Percentiles rank a stretch among this genome's conserved stretches.
Conservation (phyloP, 169 alveolate genomes). For the Theileria annulata region DNA sequence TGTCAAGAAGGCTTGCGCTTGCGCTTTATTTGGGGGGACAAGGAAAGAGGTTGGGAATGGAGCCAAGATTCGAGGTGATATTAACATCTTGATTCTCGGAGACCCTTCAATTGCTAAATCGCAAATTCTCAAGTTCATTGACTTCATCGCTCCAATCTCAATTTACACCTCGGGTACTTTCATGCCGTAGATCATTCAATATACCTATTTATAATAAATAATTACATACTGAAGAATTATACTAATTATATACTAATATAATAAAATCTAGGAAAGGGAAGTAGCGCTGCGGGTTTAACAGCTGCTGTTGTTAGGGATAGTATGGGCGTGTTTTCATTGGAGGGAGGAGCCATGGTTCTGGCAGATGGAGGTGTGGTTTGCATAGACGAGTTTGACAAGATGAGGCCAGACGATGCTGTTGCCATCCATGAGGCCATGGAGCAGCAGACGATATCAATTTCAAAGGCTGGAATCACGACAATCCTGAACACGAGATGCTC, state of each 20-base stretch:
- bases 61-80: constrained; percentile 96
- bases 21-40: constrained; percentile 99
- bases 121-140: constrained; percentile 95
- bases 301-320: constrained; percentile 95
- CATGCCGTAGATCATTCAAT: too few relatives aligned
- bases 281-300: constrained; percentile 99
- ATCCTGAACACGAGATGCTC: constrained; percentile 94
- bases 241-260: background rate
- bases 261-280: constrained; percentile 92
- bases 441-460: constrained; percentile 97
- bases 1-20: constrained; percentile 97
- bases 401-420: constrained; percentile 98
- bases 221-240: background rate
- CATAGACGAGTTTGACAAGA: constrained; percentile 99
- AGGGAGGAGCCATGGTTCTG: constrained; percentile 99
- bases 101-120: constrained; percentile 99
- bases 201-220: background rate
- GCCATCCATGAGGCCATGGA: constrained; percentile 99
- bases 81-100: constrained; percentile 91
- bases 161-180: constrained; percentile 90
- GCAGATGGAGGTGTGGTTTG: constrained; percentile 99
- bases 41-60: constrained; percentile 94
- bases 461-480: constrained; percentile 99
- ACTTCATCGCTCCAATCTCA: constrained; percentile 96
- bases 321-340: constrained; percentile 90